Conservation (phyloP, 169 alveolate genomes). For the Theileria parva region DNA sequence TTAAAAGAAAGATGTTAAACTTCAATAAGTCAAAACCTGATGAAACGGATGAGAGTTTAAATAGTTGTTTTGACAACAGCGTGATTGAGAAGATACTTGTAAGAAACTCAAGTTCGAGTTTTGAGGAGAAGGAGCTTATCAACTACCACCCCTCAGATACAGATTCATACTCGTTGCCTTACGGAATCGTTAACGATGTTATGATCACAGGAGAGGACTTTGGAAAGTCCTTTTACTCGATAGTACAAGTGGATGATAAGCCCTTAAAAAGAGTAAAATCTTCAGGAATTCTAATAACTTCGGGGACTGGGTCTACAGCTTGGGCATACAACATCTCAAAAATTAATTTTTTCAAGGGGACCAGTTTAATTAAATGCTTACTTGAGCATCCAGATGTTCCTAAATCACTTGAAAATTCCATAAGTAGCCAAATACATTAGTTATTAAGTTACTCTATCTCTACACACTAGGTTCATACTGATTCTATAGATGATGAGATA, state of each 20-base stretch:
- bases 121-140: constrained; percentile 34
- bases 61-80: constrained; percentile 1
- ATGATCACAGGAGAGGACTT: constrained; percentile 58
- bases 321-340: constrained; percentile 84
- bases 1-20: constrained; percentile 23
- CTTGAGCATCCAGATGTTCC: constrained; percentile 50
- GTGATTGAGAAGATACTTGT: constrained; percentile 43
- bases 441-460: background rate
- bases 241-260: constrained; percentile 69
- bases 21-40: background rate
- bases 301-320: constrained; percentile 87
- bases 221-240: constrained; percentile 68
- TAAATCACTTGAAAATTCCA: constrained; percentile 62
- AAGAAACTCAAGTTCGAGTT: constrained; percentile 26
- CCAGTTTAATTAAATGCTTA: constrained; percentile 24
- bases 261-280: constrained; percentile 67
- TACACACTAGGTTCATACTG: constrained; percentile 23
- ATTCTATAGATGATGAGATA: constrained; percentile 37
- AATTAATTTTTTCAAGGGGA: constrained; percentile 51
- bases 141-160: background rate
- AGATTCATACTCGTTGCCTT: constrained; percentile 21
- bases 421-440: background rate
- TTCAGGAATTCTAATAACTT: constrained; percentile 72
- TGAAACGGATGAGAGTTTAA: background rate
- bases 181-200: constrained; percentile 64